Conservation (phyloP, 805 yeast species). For the Myxozyma neglecta region DNA sequence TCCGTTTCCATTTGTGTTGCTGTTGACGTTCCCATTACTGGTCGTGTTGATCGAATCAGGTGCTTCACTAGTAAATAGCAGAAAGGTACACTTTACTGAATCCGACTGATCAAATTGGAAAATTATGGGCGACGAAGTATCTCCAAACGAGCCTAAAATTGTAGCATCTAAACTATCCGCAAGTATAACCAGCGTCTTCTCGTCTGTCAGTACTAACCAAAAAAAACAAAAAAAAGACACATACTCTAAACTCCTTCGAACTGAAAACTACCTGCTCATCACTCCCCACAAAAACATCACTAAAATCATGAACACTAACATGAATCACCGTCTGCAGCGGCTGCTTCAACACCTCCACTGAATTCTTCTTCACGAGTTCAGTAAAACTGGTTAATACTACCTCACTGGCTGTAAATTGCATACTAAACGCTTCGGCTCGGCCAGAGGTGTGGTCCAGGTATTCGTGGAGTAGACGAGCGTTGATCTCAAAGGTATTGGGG, state of each 20-base stretch:
- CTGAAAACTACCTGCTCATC: slow-evolving; percentile 17
- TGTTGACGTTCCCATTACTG: not conserved
- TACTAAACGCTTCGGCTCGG: slow-evolving; percentile 26
- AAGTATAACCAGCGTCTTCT: slow-evolving; percentile 13
- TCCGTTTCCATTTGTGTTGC: not conserved
- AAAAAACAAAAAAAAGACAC: not conserved
- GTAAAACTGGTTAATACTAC: slow-evolving; percentile 22
- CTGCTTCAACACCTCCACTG: slow-evolving; percentile 20
- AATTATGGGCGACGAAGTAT: slow-evolving; percentile 19
- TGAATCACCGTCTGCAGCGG: slow-evolving; percentile 29
- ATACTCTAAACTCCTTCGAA: slow-evolving; percentile 20
- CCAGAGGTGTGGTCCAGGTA: slow-evolving; percentile 28
- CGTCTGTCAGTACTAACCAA: not conserved
- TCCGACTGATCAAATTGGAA: slow-evolving; percentile 14
- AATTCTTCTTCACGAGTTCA: slow-evolving; percentile 9
- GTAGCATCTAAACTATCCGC: slow-evolving; percentile 16
- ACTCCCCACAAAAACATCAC: slow-evolving; percentile 4
- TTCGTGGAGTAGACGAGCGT: slow-evolving; percentile 14
- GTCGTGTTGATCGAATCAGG: not conserved
- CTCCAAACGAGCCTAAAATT: slow-evolving; percentile 21
- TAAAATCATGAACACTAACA: slow-evolving; percentile 13
- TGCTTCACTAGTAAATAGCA: slow-evolving; percentile 22
- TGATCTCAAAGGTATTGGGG: slow-evolving; percentile 15
- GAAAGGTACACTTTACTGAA: slow-evolving; percentile 1
- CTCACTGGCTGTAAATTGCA: slow-evolving; percentile 10